These are phyloP conservation scores for Arthroderma sp. DNA, from an alignment of 2,329 filamentous ascomycete species.

Conservation along the genomic window DNA sequence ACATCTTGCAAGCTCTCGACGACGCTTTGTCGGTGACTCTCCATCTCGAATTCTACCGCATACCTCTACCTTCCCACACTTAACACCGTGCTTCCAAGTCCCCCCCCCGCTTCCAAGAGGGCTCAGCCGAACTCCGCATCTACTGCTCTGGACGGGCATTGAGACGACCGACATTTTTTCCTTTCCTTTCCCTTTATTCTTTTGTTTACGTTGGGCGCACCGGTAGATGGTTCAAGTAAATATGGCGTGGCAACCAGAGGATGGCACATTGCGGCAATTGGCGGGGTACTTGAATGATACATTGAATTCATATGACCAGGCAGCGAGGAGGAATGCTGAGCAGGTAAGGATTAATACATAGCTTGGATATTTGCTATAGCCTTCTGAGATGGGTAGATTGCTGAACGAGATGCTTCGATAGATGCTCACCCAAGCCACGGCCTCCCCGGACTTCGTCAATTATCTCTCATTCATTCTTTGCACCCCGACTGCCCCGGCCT, in stretches of 20 bases:
- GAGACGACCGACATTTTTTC: too few species aligned
- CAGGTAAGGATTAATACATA: constrained; percentile 43
- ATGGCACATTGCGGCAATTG: constrained; percentile 78
- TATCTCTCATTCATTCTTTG: constrained; percentile 89
- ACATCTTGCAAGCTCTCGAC: too few species aligned
- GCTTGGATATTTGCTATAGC: neutral
- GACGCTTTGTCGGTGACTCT: too few species aligned
- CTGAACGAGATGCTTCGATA: constrained; percentile 25
- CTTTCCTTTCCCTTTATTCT: too few species aligned
- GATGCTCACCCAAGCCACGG: constrained; percentile 87
- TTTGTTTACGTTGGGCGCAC: too few species aligned
- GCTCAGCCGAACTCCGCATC: neutral
- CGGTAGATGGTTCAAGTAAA: constrained; percentile 12
- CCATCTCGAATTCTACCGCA: too few species aligned
- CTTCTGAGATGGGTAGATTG: neutral
- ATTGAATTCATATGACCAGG: constrained; percentile 67
- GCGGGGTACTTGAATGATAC: constrained; percentile 84
- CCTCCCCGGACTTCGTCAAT: constrained; percentile 88
- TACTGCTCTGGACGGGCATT: neutral
- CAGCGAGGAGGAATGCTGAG: constrained; percentile 79
- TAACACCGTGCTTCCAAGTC: constrained; percentile 5
- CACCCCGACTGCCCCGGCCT: constrained; percentile 47
- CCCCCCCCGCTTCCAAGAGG: neutral
- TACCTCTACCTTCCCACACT: neutral
- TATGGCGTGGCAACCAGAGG: constrained; percentile 89